Evolutionary conservation across 2,329 filamentous ascomycete genomes (phyloP).

Genomic region (Arthroderma sp.): DNA sequence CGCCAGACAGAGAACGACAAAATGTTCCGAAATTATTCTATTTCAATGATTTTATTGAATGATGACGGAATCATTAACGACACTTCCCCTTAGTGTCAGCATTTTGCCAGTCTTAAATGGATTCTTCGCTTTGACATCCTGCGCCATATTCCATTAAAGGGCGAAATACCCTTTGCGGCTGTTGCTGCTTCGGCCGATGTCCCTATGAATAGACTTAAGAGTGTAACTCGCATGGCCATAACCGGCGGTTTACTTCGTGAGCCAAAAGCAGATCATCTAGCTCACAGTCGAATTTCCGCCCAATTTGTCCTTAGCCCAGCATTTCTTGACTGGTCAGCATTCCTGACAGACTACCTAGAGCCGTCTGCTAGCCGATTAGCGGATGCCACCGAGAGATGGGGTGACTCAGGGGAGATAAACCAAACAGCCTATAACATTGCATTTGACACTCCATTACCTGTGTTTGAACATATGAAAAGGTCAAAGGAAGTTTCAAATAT

Average conservation of each 20-base stretch:
- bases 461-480: conserved; percentile 22
- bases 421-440: conserved; percentile 20
- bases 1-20: too few relatives aligned
- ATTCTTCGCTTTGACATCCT: conserved; percentile 21
- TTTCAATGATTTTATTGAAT: neutral
- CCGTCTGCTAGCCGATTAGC: conserved; percentile 12
- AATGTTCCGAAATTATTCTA: too few relatives aligned
- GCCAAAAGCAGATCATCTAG: conserved; percentile 36
- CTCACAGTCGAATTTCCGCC: conserved; percentile 43
- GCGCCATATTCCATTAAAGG: conserved; percentile 15
- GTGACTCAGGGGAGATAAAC: conserved; percentile 11
- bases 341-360: conserved; percentile 26
- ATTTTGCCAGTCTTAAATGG: conserved; percentile 17
- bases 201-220: conserved; percentile 14
- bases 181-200: conserved; percentile 17
- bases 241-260: conserved; percentile 45
- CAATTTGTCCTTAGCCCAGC: conserved; percentile 23
- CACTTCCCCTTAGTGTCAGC: conserved; percentile 11
- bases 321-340: conserved; percentile 40
- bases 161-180: conserved; percentile 15
- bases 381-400: conserved; percentile 16
- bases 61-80: neutral
- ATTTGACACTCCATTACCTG: conserved; percentile 15
- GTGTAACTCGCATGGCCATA: conserved; percentile 43
- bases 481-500: conserved; percentile 29